phyloP scores from a whole-genome alignment of 495 filamentous ascomycete genomes.

The Neurospora africana region DNA sequence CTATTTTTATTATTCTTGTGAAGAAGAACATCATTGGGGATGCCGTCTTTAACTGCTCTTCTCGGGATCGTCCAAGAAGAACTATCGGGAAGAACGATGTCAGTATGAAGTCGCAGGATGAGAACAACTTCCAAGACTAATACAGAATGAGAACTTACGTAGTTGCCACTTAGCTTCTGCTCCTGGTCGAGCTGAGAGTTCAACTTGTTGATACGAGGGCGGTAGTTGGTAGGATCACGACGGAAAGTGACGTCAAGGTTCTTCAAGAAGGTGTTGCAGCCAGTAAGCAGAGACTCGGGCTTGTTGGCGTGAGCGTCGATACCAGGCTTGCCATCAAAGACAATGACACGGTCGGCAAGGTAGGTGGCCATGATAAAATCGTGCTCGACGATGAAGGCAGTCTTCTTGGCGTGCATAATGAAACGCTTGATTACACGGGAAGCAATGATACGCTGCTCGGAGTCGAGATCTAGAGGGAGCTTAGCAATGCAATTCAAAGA shows the following conservation, averaged over 20 bases:
- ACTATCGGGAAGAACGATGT: constrained; percentile 29
- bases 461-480: constrained; percentile 54
- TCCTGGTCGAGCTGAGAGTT: constrained; percentile 94
- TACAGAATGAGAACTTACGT: constrained; percentile 43
- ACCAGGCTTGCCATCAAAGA: constrained; percentile 90
- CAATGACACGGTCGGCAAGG: constrained; percentile 93
- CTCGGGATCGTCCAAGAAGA: constrained; percentile 82
- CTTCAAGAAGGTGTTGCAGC: constrained; percentile 94
- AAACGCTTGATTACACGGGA: constrained; percentile 97
- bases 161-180: constrained; percentile 89
- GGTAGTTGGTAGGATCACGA: constrained; percentile 89
- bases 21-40: constrained; percentile 26
- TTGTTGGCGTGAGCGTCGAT: constrained; percentile 76
- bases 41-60: constrained; percentile 53
- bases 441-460: constrained; percentile 96
- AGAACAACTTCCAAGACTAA: background rate
- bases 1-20: constrained; percentile 10
- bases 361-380: constrained; percentile 99
- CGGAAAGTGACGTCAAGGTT: constrained; percentile 96
- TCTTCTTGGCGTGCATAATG: constrained; percentile 99
- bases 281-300: constrained; percentile 85
- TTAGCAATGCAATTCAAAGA: background rate
- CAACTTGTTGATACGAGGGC: constrained; percentile 96
- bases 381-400: constrained; percentile 97
- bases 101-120: constrained; percentile 6